phyloP scores from a whole-genome alignment of 805 yeast species.

The Cyberlindnera saturnus region DNA sequence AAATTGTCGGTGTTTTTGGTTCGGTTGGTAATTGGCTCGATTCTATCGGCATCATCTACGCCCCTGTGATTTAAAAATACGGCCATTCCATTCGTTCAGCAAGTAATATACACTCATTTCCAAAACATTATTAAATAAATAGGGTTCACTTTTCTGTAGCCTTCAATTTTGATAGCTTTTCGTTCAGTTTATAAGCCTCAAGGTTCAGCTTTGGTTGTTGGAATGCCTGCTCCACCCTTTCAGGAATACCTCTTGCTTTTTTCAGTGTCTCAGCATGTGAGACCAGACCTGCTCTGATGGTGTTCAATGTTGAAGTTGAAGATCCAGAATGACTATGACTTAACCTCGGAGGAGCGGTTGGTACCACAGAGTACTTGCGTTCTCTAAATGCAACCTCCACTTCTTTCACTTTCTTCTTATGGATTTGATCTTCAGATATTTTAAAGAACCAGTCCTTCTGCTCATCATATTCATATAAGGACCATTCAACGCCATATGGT shows the following conservation, averaged over 20 bases:
- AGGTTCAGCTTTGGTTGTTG: constrained; percentile 1
- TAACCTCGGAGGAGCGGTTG: constrained; percentile 55
- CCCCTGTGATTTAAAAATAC: constrained; percentile 10
- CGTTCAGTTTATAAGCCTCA: constrained; percentile 25
- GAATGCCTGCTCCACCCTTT: neutral
- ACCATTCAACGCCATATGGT: constrained; percentile 95
- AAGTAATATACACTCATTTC: too few species aligned
- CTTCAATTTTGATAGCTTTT: constrained; percentile 19
- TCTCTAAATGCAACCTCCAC: constrained; percentile 67
- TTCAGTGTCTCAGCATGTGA: constrained; percentile 6
- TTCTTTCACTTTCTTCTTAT: constrained; percentile 52
- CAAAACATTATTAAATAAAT: neutral
- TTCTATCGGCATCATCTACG: constrained; percentile 66
- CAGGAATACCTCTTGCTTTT: constrained; percentile 16
- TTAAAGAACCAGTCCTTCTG: constrained; percentile 68
- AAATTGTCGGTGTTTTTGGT: constrained; percentile 69
- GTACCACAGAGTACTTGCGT: constrained; percentile 66
- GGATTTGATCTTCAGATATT: constrained; percentile 39
- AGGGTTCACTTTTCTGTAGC: neutral
- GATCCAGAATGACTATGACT: constrained; percentile 2
- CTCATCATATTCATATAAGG: constrained; percentile 83
- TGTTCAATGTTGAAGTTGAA: neutral
- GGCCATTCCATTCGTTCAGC: neutral
- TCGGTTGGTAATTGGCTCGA: constrained; percentile 64
- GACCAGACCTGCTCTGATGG: neutral